Conservation (phyloP, 345 rosid genomes). For the Raphanus sativus region DNA sequence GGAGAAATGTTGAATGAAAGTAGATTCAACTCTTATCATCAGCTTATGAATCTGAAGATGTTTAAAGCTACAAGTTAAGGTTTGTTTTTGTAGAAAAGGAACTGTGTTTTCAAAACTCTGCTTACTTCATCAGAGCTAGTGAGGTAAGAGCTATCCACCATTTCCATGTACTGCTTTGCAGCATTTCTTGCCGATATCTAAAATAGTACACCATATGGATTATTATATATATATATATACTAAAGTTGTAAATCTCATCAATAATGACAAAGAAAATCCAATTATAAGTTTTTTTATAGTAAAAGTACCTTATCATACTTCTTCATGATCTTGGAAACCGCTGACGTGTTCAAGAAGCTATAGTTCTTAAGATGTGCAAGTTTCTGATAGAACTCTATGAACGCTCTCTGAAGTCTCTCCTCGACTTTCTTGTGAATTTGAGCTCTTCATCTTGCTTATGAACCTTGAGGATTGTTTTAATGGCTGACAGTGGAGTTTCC, state of each 20-base stretch:
- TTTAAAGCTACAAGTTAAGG: neutral
- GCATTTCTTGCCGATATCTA: slow-evolving; percentile 45
- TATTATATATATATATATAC: neutral
- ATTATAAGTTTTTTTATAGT: too few species aligned
- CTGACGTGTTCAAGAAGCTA: slow-evolving; percentile 46
- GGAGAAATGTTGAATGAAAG: slow-evolving; percentile 53
- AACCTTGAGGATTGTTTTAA: slow-evolving; percentile 47
- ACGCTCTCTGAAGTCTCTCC: slow-evolving; percentile 46
- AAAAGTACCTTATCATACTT: slow-evolving; percentile 50
- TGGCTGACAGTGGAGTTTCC: slow-evolving; percentile 60
- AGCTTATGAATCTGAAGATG: slow-evolving; percentile 43
- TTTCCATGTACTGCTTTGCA: slow-evolving; percentile 40
- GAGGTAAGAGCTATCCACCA: slow-evolving; percentile 48
- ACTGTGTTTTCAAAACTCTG: neutral
- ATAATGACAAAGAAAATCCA: neutral
- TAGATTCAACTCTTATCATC: slow-evolving; percentile 53
- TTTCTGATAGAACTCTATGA: slow-evolving; percentile 56
- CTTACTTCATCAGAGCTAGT: slow-evolving; percentile 46
- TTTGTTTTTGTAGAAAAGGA: neutral
- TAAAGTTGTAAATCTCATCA: neutral
- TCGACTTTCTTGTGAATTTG: slow-evolving; percentile 46
- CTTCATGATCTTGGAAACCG: slow-evolving; percentile 47
- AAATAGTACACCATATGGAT: neutral
- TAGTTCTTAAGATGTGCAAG: slow-evolving; percentile 62
- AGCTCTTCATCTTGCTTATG: slow-evolving; percentile 36